Conservation (phyloP, 148 eudicot genomes). For the Talinum fruticosum region DNA sequence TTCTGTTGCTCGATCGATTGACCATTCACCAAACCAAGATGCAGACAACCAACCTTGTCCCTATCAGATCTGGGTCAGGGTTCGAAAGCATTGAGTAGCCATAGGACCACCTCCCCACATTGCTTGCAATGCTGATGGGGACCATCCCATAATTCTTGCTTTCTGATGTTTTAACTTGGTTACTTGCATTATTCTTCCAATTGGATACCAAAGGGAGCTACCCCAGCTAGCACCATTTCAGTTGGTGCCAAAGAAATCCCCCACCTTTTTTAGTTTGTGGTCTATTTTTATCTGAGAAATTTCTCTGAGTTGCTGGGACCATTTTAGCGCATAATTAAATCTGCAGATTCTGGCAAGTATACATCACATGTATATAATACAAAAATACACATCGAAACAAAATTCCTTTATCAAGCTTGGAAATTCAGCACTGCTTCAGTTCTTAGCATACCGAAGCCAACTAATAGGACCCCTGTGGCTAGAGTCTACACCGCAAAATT, state of each 20-base stretch:
- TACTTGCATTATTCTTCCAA: background rate
- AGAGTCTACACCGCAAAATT: too few relatives aligned
- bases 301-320: background rate
- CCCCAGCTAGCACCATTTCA: conserved; percentile 30
- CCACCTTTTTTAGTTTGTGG: background rate
- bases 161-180: background rate
- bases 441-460: too few relatives aligned
- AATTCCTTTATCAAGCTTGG: too few relatives aligned
- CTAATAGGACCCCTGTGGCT: too few relatives aligned
- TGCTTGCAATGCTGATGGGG: background rate
- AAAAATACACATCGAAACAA: too few relatives aligned
- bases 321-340: background rate
- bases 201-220: conserved; percentile 13
- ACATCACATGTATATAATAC: background rate
- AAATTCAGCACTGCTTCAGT: too few relatives aligned
- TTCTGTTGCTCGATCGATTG: too few relatives aligned
- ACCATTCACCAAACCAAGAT: too few relatives aligned
- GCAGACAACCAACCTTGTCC: background rate
- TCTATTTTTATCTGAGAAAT: background rate
- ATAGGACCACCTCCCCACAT: background rate
- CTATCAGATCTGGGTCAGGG: background rate
- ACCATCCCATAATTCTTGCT: background rate
- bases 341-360: background rate
- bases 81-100: too few relatives aligned
- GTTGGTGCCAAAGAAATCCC: background rate